Percentiles rank a stretch among this genome's conserved stretches.
Evolutionary conservation across 2,329 filamentous ascomycete species (phyloP).

Genomic region (Alternaria tenuissima): DNA sequence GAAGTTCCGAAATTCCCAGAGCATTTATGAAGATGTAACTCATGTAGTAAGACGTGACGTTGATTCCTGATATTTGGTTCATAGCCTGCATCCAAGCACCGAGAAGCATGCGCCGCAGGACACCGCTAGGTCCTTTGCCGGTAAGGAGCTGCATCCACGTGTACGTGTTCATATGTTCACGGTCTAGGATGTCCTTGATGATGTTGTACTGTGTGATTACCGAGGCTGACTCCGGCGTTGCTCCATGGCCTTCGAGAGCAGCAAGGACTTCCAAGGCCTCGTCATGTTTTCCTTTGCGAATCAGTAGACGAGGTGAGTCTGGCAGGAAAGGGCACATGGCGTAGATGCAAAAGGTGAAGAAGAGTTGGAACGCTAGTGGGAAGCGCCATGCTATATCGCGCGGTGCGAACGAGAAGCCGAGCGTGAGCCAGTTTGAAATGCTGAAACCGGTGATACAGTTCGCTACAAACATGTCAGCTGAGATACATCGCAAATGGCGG

Average conservation of each 20-base stretch:
- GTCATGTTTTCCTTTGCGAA: constrained; percentile 61
- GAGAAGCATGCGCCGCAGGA: constrained; percentile 55
- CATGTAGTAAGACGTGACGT: constrained; percentile 53
- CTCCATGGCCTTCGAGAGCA: constrained; percentile 51
- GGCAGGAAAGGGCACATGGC: constrained; percentile 56
- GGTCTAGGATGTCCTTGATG: constrained; percentile 53
- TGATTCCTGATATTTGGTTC: constrained; percentile 53
- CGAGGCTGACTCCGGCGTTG: constrained; percentile 45
- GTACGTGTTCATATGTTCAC: constrained; percentile 56
- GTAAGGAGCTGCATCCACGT: constrained; percentile 57
- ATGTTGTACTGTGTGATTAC: constrained; percentile 49
- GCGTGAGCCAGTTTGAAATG: constrained; percentile 55
- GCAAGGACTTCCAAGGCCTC: constrained; percentile 49
- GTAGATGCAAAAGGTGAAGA: constrained; percentile 66
- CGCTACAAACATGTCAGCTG: constrained; percentile 31
- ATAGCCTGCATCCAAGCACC: constrained; percentile 58
- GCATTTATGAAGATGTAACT: constrained; percentile 54
- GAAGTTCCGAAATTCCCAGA: constrained; percentile 46
- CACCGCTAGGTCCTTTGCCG: constrained; percentile 52
- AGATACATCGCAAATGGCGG: too few species aligned
- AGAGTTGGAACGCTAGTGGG: constrained; percentile 64
- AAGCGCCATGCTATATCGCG: constrained; percentile 53
- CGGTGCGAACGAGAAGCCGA: constrained; percentile 53
- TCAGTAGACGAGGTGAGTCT: constrained; percentile 58
- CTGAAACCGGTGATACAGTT: constrained; percentile 56